phyloP scores from a whole-genome alignment of 306 rosid species.

The Castanea sativa region DNA sequence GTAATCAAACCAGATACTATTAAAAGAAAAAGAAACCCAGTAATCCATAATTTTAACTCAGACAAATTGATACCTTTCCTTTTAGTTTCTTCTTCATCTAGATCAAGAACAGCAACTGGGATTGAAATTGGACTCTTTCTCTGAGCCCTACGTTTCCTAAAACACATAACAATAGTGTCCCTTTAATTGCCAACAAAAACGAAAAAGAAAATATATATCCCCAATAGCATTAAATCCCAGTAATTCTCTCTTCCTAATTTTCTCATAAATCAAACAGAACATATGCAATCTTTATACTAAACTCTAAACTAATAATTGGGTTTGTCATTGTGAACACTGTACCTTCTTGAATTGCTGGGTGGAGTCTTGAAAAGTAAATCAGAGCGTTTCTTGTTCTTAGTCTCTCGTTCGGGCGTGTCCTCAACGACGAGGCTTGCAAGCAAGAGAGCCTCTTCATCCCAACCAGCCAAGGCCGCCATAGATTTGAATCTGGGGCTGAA shows the following conservation, averaged over 20 bases:
- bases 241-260: background rate
- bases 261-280: background rate
- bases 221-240: background rate
- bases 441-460: constrained; percentile 89
- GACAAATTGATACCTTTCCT: constrained; percentile 39
- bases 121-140: constrained; percentile 46
- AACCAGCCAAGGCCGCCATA: constrained; percentile 90
- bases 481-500: constrained; percentile 88
- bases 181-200: background rate
- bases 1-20: background rate
- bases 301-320: background rate
- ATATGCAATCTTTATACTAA: too few species aligned
- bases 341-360: constrained; percentile 67
- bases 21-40: background rate
- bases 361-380: constrained; percentile 58
- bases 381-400: constrained; percentile 46
- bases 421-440: constrained; percentile 73
- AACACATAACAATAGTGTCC: background rate
- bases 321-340: background rate
- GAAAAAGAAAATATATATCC: background rate
- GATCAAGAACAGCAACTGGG: constrained; percentile 60
- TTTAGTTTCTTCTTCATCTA: constrained; percentile 56
- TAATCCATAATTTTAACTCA: background rate
- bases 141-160: constrained; percentile 71
- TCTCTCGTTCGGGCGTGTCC: constrained; percentile 74